phyloP scores from a whole-genome alignment of 495 filamentous ascomycete genomes.

The Gamarada debralockiae region DNA sequence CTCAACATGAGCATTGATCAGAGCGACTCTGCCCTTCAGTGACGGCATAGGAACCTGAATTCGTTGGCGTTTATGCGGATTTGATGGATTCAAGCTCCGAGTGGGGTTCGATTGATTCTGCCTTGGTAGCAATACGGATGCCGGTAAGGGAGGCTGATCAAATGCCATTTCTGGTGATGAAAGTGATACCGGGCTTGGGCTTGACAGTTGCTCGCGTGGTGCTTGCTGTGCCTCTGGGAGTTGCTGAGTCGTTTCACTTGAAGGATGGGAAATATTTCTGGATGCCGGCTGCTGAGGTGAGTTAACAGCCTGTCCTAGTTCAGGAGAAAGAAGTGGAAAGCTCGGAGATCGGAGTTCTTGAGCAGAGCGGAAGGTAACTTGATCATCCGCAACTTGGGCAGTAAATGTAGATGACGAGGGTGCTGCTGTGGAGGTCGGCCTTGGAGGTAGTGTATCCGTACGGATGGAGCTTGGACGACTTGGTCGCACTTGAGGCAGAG shows the following conservation, averaged over 20 bases:
- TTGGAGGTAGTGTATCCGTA: too few relatives aligned
- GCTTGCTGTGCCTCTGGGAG: background rate
- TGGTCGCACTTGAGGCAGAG: too few relatives aligned
- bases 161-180: background rate
- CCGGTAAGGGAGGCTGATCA: background rate
- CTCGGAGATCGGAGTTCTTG: background rate
- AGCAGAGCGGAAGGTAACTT: too few relatives aligned
- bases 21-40: constrained; percentile 18
- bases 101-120: background rate
- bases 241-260: background rate
- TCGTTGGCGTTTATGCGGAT: constrained; percentile 15
- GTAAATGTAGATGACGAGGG: too few relatives aligned
- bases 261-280: background rate
- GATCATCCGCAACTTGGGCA: too few relatives aligned
- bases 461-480: too few relatives aligned
- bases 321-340: background rate
- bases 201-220: background rate
- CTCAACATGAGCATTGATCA: constrained; percentile 22
- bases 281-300: background rate
- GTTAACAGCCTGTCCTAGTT: background rate
- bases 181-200: background rate
- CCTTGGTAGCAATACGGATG: background rate
- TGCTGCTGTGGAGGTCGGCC: too few relatives aligned
- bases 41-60: constrained; percentile 10
- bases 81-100: background rate